These are phyloP conservation scores for Leccinellum rugosiceps DNA, from an alignment of 768 basidiomycete genomes.

Conservation along the genomic window DNA sequence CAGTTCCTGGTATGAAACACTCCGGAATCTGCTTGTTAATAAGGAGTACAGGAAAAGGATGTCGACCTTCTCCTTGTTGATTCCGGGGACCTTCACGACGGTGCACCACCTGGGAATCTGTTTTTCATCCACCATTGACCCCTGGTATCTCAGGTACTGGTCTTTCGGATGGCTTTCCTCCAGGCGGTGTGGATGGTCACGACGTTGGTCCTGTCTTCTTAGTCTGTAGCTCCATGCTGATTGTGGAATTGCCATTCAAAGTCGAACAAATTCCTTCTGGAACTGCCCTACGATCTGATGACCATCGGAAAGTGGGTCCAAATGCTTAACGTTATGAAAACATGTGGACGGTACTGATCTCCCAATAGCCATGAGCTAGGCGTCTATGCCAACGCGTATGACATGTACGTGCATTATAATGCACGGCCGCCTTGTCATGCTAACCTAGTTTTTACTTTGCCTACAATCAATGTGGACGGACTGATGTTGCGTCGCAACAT, in stretches of 20 bases:
- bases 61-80: conserved; percentile 84
- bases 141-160: conserved; percentile 53
- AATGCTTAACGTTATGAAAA: not conserved
- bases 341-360: not conserved
- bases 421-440: not conserved
- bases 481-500: not conserved
- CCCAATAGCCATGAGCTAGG: conserved; percentile 72
- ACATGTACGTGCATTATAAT: conserved; percentile 45
- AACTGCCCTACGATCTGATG: conserved; percentile 78
- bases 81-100: conserved; percentile 77
- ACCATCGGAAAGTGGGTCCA: conserved; percentile 75
- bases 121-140: not conserved
- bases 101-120: conserved; percentile 23
- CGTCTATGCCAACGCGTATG: conserved; percentile 58
- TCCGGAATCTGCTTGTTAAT: not conserved
- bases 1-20: conserved; percentile 3
- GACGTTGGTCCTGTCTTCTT: conserved; percentile 42
- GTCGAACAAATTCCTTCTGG: conserved; percentile 41
- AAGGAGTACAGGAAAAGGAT: conserved; percentile 47
- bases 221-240: not conserved
- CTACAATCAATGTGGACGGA: not conserved
- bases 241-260: not conserved
- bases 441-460: not conserved
- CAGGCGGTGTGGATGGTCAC: conserved; percentile 57
- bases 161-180: conserved; percentile 68